Percentiles rank a stretch among this genome's conserved stretches.
These are phyloP conservation scores for Flaveria sonorensis DNA, from an alignment of 129 eudicot genomes.

Conservation along the genomic window DNA sequence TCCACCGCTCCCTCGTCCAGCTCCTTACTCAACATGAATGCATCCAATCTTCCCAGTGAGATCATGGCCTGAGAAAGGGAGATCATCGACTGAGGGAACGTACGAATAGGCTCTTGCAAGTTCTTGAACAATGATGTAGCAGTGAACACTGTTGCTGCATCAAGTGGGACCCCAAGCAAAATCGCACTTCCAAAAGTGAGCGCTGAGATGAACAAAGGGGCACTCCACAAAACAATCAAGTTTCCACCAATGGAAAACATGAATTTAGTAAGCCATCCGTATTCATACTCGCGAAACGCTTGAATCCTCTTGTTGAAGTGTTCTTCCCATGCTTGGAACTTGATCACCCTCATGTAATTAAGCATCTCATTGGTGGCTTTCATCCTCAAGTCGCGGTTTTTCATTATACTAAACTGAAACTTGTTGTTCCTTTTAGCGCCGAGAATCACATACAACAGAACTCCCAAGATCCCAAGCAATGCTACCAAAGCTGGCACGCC, in stretches of 20 bases:
- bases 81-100: slow-evolving; percentile 90
- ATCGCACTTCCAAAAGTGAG: slow-evolving; percentile 74
- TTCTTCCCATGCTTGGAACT: slow-evolving; percentile 97
- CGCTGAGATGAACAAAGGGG: slow-evolving; percentile 60
- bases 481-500: slow-evolving; percentile 47
- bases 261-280: slow-evolving; percentile 68
- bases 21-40: slow-evolving; percentile 70
- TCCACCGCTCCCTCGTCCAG: slow-evolving; percentile 64
- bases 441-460: slow-evolving; percentile 46
- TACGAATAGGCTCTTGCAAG: slow-evolving; percentile 82
- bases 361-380: slow-evolving; percentile 93
- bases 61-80: slow-evolving; percentile 85
- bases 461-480: slow-evolving; percentile 41
- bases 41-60: slow-evolving; percentile 76
- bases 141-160: slow-evolving; percentile 82
- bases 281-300: slow-evolving; percentile 64
- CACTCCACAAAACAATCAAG: slow-evolving; percentile 71
- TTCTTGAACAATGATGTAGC: slow-evolving; percentile 71
- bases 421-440: slow-evolving; percentile 60
- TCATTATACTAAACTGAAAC: slow-evolving; percentile 60
- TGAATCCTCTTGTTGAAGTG: slow-evolving; percentile 72
- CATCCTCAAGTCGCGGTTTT: slow-evolving; percentile 70
- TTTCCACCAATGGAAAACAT: slow-evolving; percentile 52
- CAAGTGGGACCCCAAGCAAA: slow-evolving; percentile 58
- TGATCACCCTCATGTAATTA: slow-evolving; percentile 85